phyloP scores from a whole-genome alignment of 495 filamentous ascomycete species.

The Chaetomidium leptoderma region DNA sequence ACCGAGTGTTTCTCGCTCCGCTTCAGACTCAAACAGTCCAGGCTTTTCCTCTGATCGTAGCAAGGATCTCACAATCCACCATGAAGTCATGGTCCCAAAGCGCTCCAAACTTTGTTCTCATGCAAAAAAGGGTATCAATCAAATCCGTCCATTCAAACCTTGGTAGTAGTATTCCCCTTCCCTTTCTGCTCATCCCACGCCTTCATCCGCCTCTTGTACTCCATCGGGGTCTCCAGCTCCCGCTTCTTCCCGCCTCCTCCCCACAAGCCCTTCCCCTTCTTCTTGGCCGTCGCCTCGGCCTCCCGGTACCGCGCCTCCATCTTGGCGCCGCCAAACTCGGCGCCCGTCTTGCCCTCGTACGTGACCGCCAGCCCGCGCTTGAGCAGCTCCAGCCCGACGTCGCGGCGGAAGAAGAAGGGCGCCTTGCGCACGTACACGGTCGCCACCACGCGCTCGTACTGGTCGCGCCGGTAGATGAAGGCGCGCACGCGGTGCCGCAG shows the following conservation, averaged over 20 bases:
- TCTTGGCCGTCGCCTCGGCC: constrained; percentile 69
- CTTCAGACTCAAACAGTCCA: too few species aligned
- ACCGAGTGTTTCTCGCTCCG: neutral
- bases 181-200: constrained; percentile 33
- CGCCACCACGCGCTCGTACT: constrained; percentile 86
- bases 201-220: constrained; percentile 69
- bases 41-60: too few species aligned
- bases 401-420: constrained; percentile 59
- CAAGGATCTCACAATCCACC: too few species aligned
- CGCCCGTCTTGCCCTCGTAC: constrained; percentile 84
- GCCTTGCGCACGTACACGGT: constrained; percentile 70
- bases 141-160: constrained; percentile 17
- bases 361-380: constrained; percentile 76
- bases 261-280: constrained; percentile 74
- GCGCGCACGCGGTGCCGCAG: constrained; percentile 69
- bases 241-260: constrained; percentile 29
- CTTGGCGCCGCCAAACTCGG: constrained; percentile 71
- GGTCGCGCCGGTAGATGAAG: constrained; percentile 75
- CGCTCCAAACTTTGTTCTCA: too few species aligned
- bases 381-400: constrained; percentile 89
- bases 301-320: constrained; percentile 60
- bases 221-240: constrained; percentile 69
- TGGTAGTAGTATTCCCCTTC: constrained; percentile 4
- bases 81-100: too few species aligned
- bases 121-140: too few species aligned